Percentiles rank a stretch among this genome's conserved stretches.
These are phyloP conservation scores for Podila clonocystis DNA, from an alignment of 192 early-diverging fungal species.

Conservation along the genomic window DNA sequence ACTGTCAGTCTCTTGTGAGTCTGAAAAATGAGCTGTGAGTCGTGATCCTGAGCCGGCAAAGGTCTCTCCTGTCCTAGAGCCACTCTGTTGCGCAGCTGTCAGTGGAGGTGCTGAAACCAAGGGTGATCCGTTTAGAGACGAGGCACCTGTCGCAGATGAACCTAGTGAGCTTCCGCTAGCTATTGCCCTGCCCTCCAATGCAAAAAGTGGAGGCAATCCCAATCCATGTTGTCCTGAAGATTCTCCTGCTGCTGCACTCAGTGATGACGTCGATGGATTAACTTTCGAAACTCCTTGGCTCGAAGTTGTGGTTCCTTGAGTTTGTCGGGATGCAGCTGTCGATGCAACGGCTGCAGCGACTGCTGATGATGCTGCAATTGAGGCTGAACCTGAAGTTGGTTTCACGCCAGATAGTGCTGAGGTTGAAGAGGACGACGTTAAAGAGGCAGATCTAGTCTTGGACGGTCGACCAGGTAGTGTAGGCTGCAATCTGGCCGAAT, in stretches of 20 bases:
- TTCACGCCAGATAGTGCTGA: neutral
- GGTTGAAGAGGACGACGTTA: constrained; percentile 14
- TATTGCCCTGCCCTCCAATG: neutral
- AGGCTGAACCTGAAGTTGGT: neutral
- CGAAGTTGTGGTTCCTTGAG: neutral
- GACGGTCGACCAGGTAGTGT: constrained; percentile 27
- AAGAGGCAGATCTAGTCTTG: constrained; percentile 20
- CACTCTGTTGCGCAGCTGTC: neutral
- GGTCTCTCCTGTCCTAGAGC: neutral
- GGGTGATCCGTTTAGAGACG: neutral
- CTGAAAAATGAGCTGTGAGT: neutral
- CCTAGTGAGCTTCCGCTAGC: neutral
- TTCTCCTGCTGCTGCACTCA: neutral
- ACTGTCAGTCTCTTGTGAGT: neutral
- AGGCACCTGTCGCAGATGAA: neutral
- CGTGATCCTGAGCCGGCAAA: neutral
- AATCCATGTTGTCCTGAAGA: neutral
- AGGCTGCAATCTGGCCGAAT: constrained; percentile 34
- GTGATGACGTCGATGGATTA: neutral
- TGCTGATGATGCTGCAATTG: no score
- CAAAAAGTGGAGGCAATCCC: neutral
- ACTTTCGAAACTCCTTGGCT: neutral
- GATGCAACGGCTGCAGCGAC: neutral
- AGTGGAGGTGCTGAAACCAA: neutral
- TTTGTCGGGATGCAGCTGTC: constrained; percentile 6